Conservation (phyloP, 306 rosid genomes). For the Carpinus fangiana region DNA sequence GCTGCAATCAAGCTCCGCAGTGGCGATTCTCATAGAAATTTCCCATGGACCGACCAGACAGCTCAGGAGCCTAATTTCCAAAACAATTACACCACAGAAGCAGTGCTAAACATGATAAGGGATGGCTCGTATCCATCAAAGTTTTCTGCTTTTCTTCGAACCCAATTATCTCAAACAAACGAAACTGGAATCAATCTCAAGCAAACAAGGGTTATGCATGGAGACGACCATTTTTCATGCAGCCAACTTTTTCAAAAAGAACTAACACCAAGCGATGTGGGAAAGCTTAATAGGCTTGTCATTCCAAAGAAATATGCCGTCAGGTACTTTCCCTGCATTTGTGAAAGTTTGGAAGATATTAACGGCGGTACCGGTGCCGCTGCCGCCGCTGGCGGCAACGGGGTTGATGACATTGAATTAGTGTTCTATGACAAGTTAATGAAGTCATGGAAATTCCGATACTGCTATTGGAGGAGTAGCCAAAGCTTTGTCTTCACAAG, state of each 20-base stretch:
- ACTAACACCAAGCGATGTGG: constrained; percentile 86
- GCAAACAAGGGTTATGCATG: constrained; percentile 25
- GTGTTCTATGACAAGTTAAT: constrained; percentile 42
- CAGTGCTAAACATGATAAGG: constrained; percentile 69
- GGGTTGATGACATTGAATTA: constrained; percentile 39
- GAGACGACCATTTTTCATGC: constrained; percentile 32
- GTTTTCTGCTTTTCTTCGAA: constrained; percentile 47
- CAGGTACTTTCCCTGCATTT: constrained; percentile 57
- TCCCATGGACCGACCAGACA: constrained; percentile 61
- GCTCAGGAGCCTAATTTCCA: constrained; percentile 67
- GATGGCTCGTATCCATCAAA: constrained; percentile 67
- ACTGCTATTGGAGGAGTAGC: constrained; percentile 55
- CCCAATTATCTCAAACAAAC: constrained; percentile 11
- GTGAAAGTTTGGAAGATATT: constrained; percentile 25
- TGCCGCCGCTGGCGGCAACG: not conserved
- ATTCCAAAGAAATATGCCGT: constrained; percentile 78
- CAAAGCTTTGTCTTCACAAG: constrained; percentile 58
- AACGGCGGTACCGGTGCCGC: not conserved
- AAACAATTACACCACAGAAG: constrained; percentile 45
- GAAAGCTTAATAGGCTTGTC: constrained; percentile 80
- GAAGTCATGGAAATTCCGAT: constrained; percentile 51
- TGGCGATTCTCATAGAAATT: constrained; percentile 64
- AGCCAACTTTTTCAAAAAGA: constrained; percentile 74
- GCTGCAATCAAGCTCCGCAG: constrained; percentile 71
- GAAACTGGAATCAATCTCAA: constrained; percentile 9